Evolutionary conservation across 768 basidiomycete species (phyloP).

Genomic region (Gymnopilus dilepis): DNA sequence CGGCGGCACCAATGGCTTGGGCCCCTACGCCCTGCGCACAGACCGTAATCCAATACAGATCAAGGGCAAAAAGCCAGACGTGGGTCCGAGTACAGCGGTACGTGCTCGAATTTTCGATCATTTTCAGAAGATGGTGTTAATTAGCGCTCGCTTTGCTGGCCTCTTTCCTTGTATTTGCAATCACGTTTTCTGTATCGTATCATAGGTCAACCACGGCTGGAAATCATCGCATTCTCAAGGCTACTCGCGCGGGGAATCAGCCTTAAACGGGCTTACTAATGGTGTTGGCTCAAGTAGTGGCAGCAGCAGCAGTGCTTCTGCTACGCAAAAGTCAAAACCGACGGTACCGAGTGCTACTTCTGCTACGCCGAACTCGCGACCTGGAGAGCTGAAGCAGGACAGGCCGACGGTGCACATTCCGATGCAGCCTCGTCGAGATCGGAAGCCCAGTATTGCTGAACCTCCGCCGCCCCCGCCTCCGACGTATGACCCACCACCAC

Average conservation of each 20-base stretch:
- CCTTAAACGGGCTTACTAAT: conserved; percentile 24
- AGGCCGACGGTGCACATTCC: conserved; percentile 34
- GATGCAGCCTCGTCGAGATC: conserved; percentile 30
- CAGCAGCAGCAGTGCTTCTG: conserved; percentile 11
- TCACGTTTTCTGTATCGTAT: not conserved
- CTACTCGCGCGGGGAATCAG: conserved; percentile 32
- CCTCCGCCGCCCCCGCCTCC: conserved; percentile 36
- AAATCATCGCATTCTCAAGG: conserved; percentile 33
- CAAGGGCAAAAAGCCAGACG: conserved; percentile 42
- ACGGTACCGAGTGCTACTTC: conserved; percentile 32
- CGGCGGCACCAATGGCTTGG: conserved; percentile 28
- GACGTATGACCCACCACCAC: conserved; percentile 32
- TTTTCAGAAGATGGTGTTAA: conserved; percentile 15
- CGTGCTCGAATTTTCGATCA: conserved; percentile 22
- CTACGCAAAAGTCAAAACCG: conserved; percentile 20
- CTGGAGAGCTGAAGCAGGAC: conserved; percentile 32
- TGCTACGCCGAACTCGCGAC: conserved; percentile 19
- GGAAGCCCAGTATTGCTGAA: conserved; percentile 23
- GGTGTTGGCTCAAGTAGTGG: conserved; percentile 22
- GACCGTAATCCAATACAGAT: conserved; percentile 42
- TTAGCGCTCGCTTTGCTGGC: conserved; percentile 25
- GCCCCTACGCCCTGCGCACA: conserved; percentile 32
- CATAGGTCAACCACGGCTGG: conserved; percentile 31
- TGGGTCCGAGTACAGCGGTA: conserved; percentile 29
- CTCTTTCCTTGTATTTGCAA: not conserved